Evolutionary conservation across 371 early-diverging fungal species (phyloP), one percentile per base, ranked within the genome.

Genomic region (Rhizopus microsporus): DNA sequence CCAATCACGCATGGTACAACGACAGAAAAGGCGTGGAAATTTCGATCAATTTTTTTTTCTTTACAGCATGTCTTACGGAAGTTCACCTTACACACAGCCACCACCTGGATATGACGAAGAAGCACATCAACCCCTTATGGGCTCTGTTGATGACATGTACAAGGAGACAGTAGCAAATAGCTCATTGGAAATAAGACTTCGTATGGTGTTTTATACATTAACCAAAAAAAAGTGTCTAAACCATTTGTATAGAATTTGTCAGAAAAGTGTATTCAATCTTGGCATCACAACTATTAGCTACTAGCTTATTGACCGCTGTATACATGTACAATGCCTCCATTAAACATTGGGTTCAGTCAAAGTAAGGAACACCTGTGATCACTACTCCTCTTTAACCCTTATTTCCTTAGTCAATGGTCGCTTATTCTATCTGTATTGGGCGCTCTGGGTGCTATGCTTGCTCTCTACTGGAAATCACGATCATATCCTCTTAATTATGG

Each of bases 211-310:
- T 43, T 7, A 9, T 10, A 32, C 7, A 31, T 42, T n/a, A 16
- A 10, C 13, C 32, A 12, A 31, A 49, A 1, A 6, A 13, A 10
- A 31, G 10, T 32, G 5, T 13, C 9, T 49, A 13, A 32, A 10
- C 34, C 6, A 9, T 35, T 12, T 47, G 38, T 50, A 61, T 69
- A 77, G 88, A 81, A 45, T 93, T 93, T 72, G 75, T 91, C 17
- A 75, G 90, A 67, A 93, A 93, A 67, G 92, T 93, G 3, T 91
- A 91, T 60, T 80, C 86, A 5, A 90, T 93, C 42, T 72, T 93
- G n/a, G 75, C 85, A 0, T 68, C 62, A 4, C 91, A 91, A 68
- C 53, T 93, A 9, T 63, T 83, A 1, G 69, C 77, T n/a, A 90
- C 92, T 5, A 67, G 77, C 7, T 64, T 69, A 3, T 63, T 88